Evolutionary conservation across 257 asterid species (phyloP).

Genomic region (Nicotiana benthamiana): DNA sequence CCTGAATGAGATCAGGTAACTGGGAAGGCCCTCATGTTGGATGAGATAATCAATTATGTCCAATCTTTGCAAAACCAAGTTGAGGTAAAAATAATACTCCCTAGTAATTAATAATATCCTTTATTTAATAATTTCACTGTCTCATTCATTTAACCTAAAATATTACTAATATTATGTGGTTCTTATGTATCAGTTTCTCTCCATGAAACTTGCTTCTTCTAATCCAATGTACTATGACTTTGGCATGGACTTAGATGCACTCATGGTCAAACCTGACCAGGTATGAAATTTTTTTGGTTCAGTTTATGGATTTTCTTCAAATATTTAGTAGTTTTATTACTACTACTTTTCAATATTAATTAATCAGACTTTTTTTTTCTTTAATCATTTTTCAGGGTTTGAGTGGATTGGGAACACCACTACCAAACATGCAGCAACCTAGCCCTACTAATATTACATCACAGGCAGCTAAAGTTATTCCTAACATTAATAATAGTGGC

Average conservation of each 20-base stretch:
- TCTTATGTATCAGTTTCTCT: conserved; percentile 53
- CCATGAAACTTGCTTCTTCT: conserved; percentile 79
- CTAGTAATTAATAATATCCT: neutral
- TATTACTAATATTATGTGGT: neutral
- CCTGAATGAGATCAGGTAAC: conserved; percentile 53
- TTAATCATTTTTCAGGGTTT: conserved; percentile 29
- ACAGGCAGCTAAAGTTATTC: conserved; percentile 7
- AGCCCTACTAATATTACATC: conserved; percentile 19
- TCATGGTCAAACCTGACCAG: conserved; percentile 57
- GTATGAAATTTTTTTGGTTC: conserved; percentile 11
- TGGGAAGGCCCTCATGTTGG: conserved; percentile 97
- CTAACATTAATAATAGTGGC: conserved; percentile 16
- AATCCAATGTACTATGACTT: conserved; percentile 63
- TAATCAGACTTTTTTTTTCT: neutral
- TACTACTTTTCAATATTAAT: neutral
- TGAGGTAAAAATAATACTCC: conserved; percentile 39
- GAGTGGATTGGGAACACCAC: conserved; percentile 33
- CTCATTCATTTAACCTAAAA: neutral
- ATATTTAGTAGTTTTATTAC: neutral
- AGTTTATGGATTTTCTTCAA: neutral
- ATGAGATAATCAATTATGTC: conserved; percentile 84
- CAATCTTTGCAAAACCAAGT: conserved; percentile 87
- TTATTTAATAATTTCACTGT: neutral
- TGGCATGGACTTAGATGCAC: conserved; percentile 59
- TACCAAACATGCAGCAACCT: conserved; percentile 20